Percentiles rank a stretch among this genome's conserved stretches.
These are phyloP conservation scores for Lactarius quietus DNA, from an alignment of 768 basidiomycete genomes.

Conservation along the genomic window DNA sequence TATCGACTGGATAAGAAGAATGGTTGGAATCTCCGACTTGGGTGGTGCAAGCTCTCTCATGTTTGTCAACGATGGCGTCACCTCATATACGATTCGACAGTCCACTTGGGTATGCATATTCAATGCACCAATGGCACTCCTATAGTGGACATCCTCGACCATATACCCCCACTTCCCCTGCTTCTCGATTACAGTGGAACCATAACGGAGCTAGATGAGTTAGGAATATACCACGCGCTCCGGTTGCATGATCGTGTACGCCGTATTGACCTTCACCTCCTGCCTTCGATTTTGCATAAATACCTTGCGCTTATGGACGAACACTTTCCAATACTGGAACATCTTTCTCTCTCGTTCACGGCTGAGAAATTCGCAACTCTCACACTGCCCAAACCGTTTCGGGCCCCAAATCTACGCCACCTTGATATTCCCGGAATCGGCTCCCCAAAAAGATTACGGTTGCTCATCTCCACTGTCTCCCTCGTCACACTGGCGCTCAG, in stretches of 20 bases:
- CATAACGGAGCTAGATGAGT: not conserved
- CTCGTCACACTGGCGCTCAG: not conserved
- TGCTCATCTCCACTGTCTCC: not conserved
- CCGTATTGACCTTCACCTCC: not conserved
- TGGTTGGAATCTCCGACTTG: not conserved
- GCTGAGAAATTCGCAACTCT: not conserved
- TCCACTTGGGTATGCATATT: not conserved
- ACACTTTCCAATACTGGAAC: not conserved
- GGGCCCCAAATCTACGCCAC: not conserved
- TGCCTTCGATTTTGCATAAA: not conserved
- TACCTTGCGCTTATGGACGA: not conserved
- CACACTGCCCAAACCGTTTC: not conserved
- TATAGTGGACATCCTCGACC: not conserved
- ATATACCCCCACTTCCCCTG: not conserved
- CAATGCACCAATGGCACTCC: not conserved
- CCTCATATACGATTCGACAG: not conserved
- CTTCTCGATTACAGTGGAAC: not conserved
- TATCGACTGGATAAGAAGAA: not conserved
- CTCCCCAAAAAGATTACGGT: not conserved
- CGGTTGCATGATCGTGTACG: not conserved
- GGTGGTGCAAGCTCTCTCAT: not conserved
- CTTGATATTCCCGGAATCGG: not conserved
- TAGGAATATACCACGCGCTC: not conserved
- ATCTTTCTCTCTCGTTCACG: not conserved
- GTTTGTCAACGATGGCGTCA: not conserved